phyloP scores from a whole-genome alignment of 2,329 filamentous ascomycete species.

The Thelonectria discophora region DNA sequence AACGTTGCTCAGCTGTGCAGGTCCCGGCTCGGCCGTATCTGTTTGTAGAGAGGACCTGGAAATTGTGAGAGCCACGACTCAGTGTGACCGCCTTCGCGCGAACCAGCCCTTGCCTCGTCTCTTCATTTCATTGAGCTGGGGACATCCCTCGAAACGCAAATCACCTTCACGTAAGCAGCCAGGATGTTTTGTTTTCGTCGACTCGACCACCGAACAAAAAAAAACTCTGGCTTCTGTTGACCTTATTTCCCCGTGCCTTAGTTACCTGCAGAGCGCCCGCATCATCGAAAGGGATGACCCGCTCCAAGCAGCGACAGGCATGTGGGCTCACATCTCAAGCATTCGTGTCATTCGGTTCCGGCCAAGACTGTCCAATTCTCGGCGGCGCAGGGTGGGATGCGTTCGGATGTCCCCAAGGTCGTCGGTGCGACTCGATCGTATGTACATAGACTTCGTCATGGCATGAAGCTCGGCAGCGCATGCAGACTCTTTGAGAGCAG shows the following conservation, averaged over 20 bases:
- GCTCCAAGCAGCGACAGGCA: slow-evolving; percentile 10
- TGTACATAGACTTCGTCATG: not conserved
- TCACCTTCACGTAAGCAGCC: not conserved
- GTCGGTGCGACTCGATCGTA: too few species aligned
- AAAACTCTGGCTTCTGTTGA: slow-evolving; percentile 10
- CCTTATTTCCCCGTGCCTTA: slow-evolving; percentile 10
- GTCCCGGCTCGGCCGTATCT: not conserved
- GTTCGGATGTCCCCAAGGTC: not conserved
- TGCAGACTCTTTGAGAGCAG: not conserved
- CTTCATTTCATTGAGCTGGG: slow-evolving; percentile 4
- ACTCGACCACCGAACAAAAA: not conserved
- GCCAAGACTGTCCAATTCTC: not conserved
- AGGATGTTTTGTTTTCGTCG: not conserved
- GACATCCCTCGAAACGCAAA: slow-evolving; percentile 8
- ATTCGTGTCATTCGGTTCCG: not conserved
- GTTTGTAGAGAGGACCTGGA: slow-evolving; percentile 13
- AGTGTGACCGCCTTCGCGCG: not conserved
- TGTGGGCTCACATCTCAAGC: slow-evolving; percentile 4
- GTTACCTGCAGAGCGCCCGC: slow-evolving; percentile 16
- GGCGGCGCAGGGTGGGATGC: not conserved
- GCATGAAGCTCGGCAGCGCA: not conserved
- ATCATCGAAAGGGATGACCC: slow-evolving; percentile 22
- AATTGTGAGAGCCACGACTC: slow-evolving; percentile 5
- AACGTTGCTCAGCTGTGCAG: not conserved
- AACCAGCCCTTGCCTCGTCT: slow-evolving; percentile 12